These are phyloP conservation scores for Tetracladium setigerum DNA, from an alignment of 495 filamentous ascomycete genomes.

Conservation along the genomic window DNA sequence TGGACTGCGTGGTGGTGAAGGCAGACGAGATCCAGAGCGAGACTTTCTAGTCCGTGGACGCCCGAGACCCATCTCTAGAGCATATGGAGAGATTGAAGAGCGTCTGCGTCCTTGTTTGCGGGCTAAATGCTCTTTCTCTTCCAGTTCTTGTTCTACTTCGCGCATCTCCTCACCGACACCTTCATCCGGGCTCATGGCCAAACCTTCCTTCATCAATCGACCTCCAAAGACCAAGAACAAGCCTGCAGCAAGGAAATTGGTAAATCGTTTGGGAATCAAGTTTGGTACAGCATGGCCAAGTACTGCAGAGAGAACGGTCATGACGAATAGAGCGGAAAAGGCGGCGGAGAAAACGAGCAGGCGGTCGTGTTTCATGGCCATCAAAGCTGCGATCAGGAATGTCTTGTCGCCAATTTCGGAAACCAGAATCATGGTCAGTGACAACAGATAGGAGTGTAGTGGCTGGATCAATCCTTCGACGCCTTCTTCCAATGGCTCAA, in stretches of 20 bases:
- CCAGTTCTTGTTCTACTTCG: constrained; percentile 90
- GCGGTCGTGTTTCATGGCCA: constrained; percentile 98
- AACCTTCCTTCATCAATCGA: constrained; percentile 78
- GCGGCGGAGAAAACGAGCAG: constrained; percentile 89
- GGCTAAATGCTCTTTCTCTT: constrained; percentile 80
- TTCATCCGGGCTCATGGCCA: constrained; percentile 78
- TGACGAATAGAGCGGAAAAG: constrained; percentile 80
- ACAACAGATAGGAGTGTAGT: constrained; percentile 85
- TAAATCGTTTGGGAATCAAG: constrained; percentile 80
- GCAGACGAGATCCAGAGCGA: constrained; percentile 52
- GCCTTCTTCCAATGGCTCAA: constrained; percentile 27
- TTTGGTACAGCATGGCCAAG: constrained; percentile 90
- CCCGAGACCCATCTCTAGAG: constrained; percentile 55
- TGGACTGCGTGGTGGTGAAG: constrained; percentile 50
- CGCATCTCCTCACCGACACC: constrained; percentile 94
- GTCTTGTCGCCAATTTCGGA: constrained; percentile 99
- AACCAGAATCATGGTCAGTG: constrained; percentile 94
- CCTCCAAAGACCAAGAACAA: constrained; percentile 86
- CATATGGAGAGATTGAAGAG: constrained; percentile 54
- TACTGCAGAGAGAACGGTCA: constrained; percentile 97
- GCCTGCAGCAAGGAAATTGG: constrained; percentile 73
- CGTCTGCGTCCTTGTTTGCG: constrained; percentile 44
- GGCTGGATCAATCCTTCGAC: constrained; percentile 67
- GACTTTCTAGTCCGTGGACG: constrained; percentile 38
- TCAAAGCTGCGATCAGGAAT: constrained; percentile 91